phyloP scores from a whole-genome alignment of 176 grass and related monocot species.

The Otatea glauca region DNA sequence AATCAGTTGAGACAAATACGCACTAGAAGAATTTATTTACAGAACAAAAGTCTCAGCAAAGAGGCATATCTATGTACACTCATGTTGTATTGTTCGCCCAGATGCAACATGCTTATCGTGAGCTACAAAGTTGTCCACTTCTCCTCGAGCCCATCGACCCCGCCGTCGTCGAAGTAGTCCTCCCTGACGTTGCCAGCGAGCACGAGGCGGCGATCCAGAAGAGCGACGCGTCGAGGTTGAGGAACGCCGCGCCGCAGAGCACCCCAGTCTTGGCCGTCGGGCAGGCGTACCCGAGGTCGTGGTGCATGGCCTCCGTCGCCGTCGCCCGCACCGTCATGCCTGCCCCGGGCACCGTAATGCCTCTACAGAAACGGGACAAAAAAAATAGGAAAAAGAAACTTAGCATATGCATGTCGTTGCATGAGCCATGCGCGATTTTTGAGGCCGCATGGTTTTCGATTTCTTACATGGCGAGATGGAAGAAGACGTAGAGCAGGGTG shows the following conservation, averaged over 20 bases:
- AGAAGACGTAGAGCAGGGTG: too few species aligned
- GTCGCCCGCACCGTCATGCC: too few species aligned
- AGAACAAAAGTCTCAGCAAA: not conserved
- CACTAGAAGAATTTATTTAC: too few species aligned
- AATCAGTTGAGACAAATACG: too few species aligned
- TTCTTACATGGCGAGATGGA: too few species aligned
- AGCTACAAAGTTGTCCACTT: not conserved
- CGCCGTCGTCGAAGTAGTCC: conserved; percentile 45
- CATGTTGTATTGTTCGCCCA: not conserved
- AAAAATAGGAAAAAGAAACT: too few species aligned
- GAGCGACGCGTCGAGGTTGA: conserved; percentile 62
- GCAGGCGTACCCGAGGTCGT: conserved; percentile 37
- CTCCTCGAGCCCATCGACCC: not conserved
- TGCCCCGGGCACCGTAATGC: too few species aligned
- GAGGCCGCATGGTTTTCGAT: too few species aligned
- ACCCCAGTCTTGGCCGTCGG: conserved; percentile 59
- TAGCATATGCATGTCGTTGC: too few species aligned
- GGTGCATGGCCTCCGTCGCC: too few species aligned
- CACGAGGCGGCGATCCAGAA: conserved; percentile 71
- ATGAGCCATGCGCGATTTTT: too few species aligned
- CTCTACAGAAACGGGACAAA: too few species aligned
- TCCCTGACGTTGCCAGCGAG: conserved; percentile 56
- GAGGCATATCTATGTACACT: not conserved
- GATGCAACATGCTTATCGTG: not conserved
- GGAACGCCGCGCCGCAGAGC: conserved; percentile 59